Percentiles rank a stretch among this genome's conserved stretches.
These are phyloP conservation scores for Rhodotorula mucilaginosa DNA, from an alignment of 1,284 basidiomycete genomes.

Conservation along the genomic window DNA sequence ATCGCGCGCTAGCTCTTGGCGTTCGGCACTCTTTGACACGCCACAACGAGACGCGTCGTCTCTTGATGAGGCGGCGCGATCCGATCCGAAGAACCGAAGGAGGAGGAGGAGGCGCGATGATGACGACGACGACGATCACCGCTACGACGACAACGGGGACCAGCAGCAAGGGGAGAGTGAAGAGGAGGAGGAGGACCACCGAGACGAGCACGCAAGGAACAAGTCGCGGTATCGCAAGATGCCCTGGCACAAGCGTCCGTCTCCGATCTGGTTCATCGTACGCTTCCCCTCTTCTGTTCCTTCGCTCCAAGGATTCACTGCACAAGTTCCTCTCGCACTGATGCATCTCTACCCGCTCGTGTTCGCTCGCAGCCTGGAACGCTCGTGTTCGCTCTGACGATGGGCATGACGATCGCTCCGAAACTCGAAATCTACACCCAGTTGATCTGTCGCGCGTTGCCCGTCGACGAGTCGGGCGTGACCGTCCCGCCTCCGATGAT, in stretches of 20 bases:
- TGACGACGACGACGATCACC: not conserved
- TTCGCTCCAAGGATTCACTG: not conserved
- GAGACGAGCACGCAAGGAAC: slow-evolving; percentile 1
- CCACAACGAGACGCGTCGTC: not conserved
- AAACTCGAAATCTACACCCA: slow-evolving; percentile 41
- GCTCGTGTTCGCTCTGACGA: slow-evolving; percentile 35
- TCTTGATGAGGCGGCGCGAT: not conserved
- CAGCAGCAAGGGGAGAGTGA: not conserved
- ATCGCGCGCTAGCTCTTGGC: not conserved
- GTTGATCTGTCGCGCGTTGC: slow-evolving; percentile 33
- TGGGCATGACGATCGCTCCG: slow-evolving; percentile 34
- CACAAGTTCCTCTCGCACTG: not conserved
- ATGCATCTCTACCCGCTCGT: not conserved
- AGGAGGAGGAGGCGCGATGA: not conserved
- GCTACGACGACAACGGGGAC: not conserved
- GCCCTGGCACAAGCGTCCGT: slow-evolving; percentile 31
- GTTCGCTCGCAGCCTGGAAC: slow-evolving; percentile 5
- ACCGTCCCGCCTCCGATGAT: slow-evolving; percentile 21
- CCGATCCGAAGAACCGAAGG: not conserved
- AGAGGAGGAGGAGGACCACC: not conserved
- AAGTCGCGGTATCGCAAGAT: slow-evolving; percentile 1
- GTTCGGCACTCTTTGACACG: not conserved
- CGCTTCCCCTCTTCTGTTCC: not conserved
- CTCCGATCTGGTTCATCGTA: slow-evolving; percentile 34
- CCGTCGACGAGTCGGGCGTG: slow-evolving; percentile 6